Evolutionary conservation across 1,284 basidiomycete species (phyloP).

Genomic region (Melampsora larici-populina): DNA sequence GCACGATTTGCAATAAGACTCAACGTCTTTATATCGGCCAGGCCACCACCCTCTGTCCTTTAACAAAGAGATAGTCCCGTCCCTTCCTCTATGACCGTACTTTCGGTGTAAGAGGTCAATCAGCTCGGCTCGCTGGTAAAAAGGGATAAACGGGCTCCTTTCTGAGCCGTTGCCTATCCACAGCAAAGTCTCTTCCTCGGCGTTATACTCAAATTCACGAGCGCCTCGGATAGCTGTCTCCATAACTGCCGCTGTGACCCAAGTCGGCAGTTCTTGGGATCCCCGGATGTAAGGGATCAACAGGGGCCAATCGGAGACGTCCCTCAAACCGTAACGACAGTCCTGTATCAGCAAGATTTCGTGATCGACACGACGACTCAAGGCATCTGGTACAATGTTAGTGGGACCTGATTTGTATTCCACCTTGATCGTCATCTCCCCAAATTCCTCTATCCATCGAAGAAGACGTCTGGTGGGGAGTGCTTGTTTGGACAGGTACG

Average conservation of each 20-base stretch:
- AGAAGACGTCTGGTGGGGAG: slow-evolving; percentile 54
- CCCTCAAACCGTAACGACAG: not conserved
- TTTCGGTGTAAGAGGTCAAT: not conserved
- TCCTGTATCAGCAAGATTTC: not conserved
- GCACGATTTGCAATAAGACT: not conserved
- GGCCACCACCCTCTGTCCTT: slow-evolving; percentile 10
- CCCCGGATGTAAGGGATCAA: slow-evolving; percentile 1
- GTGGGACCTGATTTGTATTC: slow-evolving; percentile 55
- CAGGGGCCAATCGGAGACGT: not conserved
- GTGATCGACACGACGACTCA: slow-evolving; percentile 49
- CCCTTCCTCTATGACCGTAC: slow-evolving; percentile 7
- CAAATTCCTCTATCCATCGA: slow-evolving; percentile 55
- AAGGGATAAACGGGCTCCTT: not conserved
- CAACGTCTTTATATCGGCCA: not conserved
- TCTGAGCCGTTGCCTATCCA: not conserved
- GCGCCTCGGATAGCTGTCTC: not conserved
- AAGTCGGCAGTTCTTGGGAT: not conserved
- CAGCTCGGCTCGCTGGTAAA: not conserved
- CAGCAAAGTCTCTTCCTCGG: not conserved
- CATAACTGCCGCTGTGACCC: not conserved
- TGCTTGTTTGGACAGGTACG: slow-evolving; percentile 54
- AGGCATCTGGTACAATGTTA: slow-evolving; percentile 55
- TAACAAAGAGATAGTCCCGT: not conserved
- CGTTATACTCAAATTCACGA: not conserved
- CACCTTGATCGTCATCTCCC: slow-evolving; percentile 52